Percentiles rank a stretch among this genome's conserved stretches.
Evolutionary conservation across 441 rosid species (phyloP).

Genomic region (Adansonia grandidieri): DNA sequence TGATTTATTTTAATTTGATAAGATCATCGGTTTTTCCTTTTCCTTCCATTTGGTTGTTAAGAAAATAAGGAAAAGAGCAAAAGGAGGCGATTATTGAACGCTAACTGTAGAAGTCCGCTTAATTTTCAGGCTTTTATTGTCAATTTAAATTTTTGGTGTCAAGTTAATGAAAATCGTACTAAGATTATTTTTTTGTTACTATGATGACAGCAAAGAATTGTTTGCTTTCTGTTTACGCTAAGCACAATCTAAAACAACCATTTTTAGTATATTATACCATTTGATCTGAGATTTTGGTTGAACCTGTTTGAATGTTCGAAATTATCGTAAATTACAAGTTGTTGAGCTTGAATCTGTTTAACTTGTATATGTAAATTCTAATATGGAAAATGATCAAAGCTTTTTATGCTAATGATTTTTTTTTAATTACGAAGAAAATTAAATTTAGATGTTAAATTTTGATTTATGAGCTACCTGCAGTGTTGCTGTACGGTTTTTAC

Average conservation of each 20-base stretch:
- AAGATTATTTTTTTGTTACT: not conserved
- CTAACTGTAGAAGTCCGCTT: not conserved
- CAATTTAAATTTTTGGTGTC: not conserved
- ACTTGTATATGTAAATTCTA: not conserved
- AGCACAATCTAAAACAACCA: not conserved
- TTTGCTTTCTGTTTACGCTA: not conserved
- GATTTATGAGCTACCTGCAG: not conserved
- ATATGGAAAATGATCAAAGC: not conserved
- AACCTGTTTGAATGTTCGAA: not conserved
- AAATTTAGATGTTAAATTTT: not conserved
- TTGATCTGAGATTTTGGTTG: not conserved
- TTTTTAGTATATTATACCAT: not conserved
- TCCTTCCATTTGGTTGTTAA: slow-evolving; percentile 16
- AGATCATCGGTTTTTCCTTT: slow-evolving; percentile 24
- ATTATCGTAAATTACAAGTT: not conserved
- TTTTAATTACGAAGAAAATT: not conserved
- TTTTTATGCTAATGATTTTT: not conserved
- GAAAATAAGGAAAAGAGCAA: slow-evolving; percentile 16
- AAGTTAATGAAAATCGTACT: not conserved
- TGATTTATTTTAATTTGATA: not conserved
- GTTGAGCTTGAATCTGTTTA: not conserved
- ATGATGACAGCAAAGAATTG: not conserved
- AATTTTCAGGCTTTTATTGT: not conserved
- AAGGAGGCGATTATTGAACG: not conserved
- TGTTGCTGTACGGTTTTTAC: not conserved